Evolutionary conservation across 495 filamentous ascomycete genomes (phyloP).

Genomic region (Neurospora pannonica): DNA sequence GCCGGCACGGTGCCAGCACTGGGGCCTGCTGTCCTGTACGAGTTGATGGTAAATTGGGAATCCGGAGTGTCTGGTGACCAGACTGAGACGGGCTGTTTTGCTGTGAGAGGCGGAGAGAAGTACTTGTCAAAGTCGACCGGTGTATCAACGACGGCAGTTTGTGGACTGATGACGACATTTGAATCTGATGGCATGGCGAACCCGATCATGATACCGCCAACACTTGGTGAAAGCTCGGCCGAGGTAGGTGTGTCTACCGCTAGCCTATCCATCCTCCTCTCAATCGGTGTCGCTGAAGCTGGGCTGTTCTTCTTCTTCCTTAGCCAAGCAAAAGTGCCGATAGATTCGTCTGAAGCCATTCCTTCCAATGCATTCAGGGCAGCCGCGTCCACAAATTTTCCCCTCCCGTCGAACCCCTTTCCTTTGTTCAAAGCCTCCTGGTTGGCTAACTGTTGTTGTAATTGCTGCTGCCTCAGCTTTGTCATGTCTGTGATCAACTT

Average conservation of each 20-base stretch:
- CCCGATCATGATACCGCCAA: slow-evolving; percentile 71
- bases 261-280: slow-evolving; percentile 19
- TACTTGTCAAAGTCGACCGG: slow-evolving; percentile 25
- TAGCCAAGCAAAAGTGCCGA: slow-evolving; percentile 35
- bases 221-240: slow-evolving; percentile 62
- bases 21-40: neutral
- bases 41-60: neutral
- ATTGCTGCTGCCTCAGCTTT: slow-evolving; percentile 23
- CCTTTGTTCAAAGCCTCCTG: slow-evolving; percentile 5
- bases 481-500: slow-evolving; percentile 55
- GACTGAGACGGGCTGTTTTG: slow-evolving; percentile 49
- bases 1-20: neutral
- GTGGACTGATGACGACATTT: slow-evolving; percentile 41
- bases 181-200: slow-evolving; percentile 57
- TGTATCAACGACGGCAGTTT: slow-evolving; percentile 37
- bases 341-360: slow-evolving; percentile 26
- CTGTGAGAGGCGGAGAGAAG: slow-evolving; percentile 23
- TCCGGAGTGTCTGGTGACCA: slow-evolving; percentile 49
- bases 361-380: slow-evolving; percentile 43
- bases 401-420: neutral
- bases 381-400: slow-evolving; percentile 39
- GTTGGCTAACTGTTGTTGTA: slow-evolving; percentile 13
- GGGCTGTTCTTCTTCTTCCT: slow-evolving; percentile 21
- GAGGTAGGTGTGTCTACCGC: slow-evolving; percentile 10
- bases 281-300: slow-evolving; percentile 7